phyloP scores from a whole-genome alignment of 106 monocot genomes.

The Dioscorea dumetorum region DNA sequence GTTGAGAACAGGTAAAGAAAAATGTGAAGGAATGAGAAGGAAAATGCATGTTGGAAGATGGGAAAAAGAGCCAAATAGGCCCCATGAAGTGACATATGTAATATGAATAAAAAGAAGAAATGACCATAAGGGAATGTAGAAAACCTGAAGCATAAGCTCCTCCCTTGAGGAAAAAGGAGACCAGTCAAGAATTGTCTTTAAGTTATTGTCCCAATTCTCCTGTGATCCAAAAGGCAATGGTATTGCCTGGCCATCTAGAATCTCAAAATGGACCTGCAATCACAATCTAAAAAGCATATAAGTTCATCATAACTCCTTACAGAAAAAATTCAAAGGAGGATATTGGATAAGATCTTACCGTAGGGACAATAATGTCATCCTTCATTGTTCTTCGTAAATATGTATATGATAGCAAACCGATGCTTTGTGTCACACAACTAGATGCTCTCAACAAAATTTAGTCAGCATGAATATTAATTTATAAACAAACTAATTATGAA shows the following conservation, averaged over 20 bases:
- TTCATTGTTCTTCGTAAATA: slow-evolving; percentile 76
- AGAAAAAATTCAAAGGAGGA: neutral
- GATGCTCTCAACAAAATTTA: neutral
- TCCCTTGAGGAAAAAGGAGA: slow-evolving; percentile 76
- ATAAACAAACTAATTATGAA: no score
- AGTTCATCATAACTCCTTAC: neutral
- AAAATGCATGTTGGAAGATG: no score
- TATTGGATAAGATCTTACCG: slow-evolving; percentile 22
- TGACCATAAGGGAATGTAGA: neutral
- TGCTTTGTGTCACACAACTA: slow-evolving; percentile 56
- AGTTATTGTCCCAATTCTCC: slow-evolving; percentile 68
- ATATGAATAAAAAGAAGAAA: no score
- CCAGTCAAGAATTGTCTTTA: slow-evolving; percentile 74
- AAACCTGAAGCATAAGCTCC: slow-evolving; percentile 62
- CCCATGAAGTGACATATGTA: no score
- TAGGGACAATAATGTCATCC: slow-evolving; percentile 90
- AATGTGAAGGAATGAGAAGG: no score
- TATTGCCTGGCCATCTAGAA: slow-evolving; percentile 17
- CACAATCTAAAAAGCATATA: neutral
- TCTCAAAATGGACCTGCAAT: slow-evolving; percentile 67
- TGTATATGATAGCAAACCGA: slow-evolving; percentile 92
- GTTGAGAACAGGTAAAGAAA: no score
- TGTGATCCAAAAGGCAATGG: slow-evolving; percentile 46
- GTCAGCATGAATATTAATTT: no score
- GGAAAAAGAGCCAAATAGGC: no score